A percentile compares a stretch with the other conserved stretches of the same genome.
These are phyloP conservation scores for Lichenothelia convexa DNA, from an alignment of 495 filamentous ascomycete genomes.

Conservation along the genomic window DNA sequence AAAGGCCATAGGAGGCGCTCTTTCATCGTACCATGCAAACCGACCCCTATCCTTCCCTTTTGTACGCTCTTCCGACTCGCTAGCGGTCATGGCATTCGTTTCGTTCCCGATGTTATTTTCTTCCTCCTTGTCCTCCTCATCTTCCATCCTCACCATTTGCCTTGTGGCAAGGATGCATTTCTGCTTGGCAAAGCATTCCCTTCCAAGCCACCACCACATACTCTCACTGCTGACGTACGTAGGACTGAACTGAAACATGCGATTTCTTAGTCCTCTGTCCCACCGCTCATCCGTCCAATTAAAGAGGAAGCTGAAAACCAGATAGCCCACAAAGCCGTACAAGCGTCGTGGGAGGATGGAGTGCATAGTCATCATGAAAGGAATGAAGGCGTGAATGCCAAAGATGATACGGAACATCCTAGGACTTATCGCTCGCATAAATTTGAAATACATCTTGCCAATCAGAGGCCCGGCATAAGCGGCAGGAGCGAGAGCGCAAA, in stretches of 20 bases:
- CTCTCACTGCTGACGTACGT: slow-evolving; percentile 79
- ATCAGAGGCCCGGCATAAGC: slow-evolving; percentile 82
- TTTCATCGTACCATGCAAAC: slow-evolving; percentile 62
- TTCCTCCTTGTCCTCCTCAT: slow-evolving; percentile 34
- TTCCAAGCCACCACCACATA: slow-evolving; percentile 92
- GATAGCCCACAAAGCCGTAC: slow-evolving; percentile 78
- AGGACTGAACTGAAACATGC: slow-evolving; percentile 83
- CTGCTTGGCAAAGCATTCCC: slow-evolving; percentile 78
- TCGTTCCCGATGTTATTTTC: slow-evolving; percentile 10
- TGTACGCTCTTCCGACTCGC: slow-evolving; percentile 5
- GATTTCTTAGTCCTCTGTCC: slow-evolving; percentile 62
- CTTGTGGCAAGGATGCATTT: slow-evolving; percentile 74
- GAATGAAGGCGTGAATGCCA: slow-evolving; percentile 89
- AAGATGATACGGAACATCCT: slow-evolving; percentile 65
- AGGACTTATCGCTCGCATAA: slow-evolving; percentile 68
- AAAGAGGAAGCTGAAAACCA: slow-evolving; percentile 80
- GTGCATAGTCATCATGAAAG: slow-evolving; percentile 83
- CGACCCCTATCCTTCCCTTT: slow-evolving; percentile 12
- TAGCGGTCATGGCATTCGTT: slow-evolving; percentile 5
- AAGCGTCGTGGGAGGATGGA: slow-evolving; percentile 37
- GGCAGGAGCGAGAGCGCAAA: slow-evolving; percentile 83
- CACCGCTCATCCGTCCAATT: slow-evolving; percentile 74
- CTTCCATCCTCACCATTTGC: slow-evolving; percentile 45
- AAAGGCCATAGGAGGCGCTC: slow-evolving; percentile 67
- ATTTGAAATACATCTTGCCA: slow-evolving; percentile 75